Evolutionary conservation across 208 protist genomes (phyloP).

Genomic region (Wallacemonas sp.): DNA sequence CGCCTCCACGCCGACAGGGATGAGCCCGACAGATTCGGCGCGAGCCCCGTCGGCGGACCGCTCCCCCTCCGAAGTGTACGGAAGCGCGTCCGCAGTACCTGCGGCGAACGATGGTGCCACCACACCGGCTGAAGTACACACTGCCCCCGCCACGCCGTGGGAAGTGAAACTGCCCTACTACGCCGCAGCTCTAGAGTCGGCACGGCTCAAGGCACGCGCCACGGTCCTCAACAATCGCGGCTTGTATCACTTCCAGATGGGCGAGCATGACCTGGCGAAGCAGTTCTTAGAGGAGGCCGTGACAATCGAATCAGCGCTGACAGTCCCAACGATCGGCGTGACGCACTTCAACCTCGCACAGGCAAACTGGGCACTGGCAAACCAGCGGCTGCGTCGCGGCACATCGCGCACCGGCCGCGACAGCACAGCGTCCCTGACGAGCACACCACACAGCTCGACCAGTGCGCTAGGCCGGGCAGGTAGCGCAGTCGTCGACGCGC

Average conservation of each 20-base stretch:
- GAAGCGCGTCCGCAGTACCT: not conserved
- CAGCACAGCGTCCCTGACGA: not conserved
- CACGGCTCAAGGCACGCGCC: constrained; percentile 35
- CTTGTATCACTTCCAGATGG: constrained; percentile 80
- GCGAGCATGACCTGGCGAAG: constrained; percentile 63
- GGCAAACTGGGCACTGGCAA: constrained; percentile 36
- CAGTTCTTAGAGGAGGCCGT: constrained; percentile 42
- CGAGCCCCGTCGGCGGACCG: too few species aligned
- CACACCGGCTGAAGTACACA: not conserved
- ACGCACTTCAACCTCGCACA: constrained; percentile 85
- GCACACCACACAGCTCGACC: not conserved
- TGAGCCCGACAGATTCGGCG: too few species aligned
- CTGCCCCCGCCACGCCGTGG: not conserved
- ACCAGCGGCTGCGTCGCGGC: constrained; percentile 10
- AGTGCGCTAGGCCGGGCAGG: not conserved
- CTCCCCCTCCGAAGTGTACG: too few species aligned
- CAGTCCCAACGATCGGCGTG: constrained; percentile 59
- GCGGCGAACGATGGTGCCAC: not conserved
- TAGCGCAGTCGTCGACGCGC: not conserved
- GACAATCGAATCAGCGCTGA: constrained; percentile 50
- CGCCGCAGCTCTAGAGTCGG: constrained; percentile 33
- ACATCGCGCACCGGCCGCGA: not conserved
- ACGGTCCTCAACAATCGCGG: constrained; percentile 78
- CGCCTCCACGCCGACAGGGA: too few species aligned
- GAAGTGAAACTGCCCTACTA: constrained; percentile 64